Percentiles rank a stretch among this genome's conserved stretches.
Conservation (phyloP, 2,329 filamentous ascomycete species). For the Lasiodiplodia sp. region DNA sequence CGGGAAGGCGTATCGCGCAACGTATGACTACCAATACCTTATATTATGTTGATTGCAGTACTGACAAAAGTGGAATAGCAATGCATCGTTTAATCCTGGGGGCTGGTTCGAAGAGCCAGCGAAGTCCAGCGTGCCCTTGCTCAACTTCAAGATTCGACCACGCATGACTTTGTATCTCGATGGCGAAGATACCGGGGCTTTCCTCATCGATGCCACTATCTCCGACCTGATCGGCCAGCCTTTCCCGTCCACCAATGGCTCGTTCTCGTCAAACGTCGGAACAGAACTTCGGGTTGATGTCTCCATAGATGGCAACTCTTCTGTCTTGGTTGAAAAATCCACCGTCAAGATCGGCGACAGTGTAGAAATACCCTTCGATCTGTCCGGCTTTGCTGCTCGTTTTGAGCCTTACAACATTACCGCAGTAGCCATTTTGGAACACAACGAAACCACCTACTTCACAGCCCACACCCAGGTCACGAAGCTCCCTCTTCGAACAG, state of each 20-base stretch:
- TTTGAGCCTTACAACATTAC: slow-evolving; percentile 48
- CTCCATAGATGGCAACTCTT: no score
- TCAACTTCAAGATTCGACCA: slow-evolving; percentile 56
- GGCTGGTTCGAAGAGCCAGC: slow-evolving; percentile 54
- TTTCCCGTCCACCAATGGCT: slow-evolving; percentile 47
- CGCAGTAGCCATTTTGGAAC: slow-evolving; percentile 41
- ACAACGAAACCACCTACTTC: slow-evolving; percentile 45
- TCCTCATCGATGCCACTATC: slow-evolving; percentile 66
- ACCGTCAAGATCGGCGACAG: no score
- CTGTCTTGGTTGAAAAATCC: no score
- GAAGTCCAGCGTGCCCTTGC: slow-evolving; percentile 44
- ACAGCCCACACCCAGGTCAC: slow-evolving; percentile 47
- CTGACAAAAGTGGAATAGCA: slow-evolving; percentile 39
- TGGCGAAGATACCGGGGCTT: slow-evolving; percentile 50
- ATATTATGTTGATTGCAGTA: neutral
- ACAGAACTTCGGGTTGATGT: slow-evolving; percentile 29
- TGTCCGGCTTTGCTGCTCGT: no score
- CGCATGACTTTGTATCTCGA: slow-evolving; percentile 58
- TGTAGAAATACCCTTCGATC: no score
- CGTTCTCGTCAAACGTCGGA: slow-evolving; percentile 31
- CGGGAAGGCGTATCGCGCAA: slow-evolving; percentile 56
- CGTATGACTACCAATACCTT: slow-evolving; percentile 37
- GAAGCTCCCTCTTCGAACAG: slow-evolving; percentile 51
- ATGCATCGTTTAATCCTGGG: slow-evolving; percentile 57
- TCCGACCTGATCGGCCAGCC: slow-evolving; percentile 43